Percentiles rank a stretch among this genome's conserved stretches.
phyloP scores from a whole-genome alignment of 352 stramenopile genomes.

The Phytophthora litchii region DNA sequence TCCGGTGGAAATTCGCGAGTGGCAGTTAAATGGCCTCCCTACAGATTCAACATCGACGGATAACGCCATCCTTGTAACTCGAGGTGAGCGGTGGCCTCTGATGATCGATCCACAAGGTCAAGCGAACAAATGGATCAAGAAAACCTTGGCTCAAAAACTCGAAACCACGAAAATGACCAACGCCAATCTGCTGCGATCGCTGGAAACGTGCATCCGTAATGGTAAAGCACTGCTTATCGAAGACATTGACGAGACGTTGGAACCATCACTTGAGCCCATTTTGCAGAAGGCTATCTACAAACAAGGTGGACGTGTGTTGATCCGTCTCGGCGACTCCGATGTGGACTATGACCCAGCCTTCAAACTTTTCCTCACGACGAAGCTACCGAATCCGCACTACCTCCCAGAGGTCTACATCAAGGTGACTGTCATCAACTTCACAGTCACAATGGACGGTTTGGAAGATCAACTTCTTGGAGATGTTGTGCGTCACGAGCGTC shows the following conservation, averaged over 20 bases:
- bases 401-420: conserved; percentile 96
- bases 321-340: conserved; percentile 92
- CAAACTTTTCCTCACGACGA: conserved; percentile 93
- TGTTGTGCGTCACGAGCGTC: conserved; percentile 91
- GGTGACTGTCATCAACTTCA: conserved; percentile 97
- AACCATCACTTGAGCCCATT: conserved; percentile 92
- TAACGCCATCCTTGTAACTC: conserved; percentile 92
- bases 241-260: conserved; percentile 92
- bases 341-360: conserved; percentile 94
- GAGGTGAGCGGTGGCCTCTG: conserved; percentile 91
- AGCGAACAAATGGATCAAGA: conserved; percentile 96
- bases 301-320: conserved; percentile 86
- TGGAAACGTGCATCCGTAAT: conserved; percentile 94
- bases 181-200: conserved; percentile 84
- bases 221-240: conserved; percentile 92
- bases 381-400: conserved; percentile 94
- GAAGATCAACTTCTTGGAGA: conserved; percentile 93
- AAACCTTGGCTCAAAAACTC: conserved; percentile 70
- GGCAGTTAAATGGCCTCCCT: conserved; percentile 92
- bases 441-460: conserved; percentile 93
- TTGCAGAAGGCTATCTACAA: conserved; percentile 94
- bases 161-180: conserved; percentile 93
- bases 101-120: conserved; percentile 96
- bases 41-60: conserved; percentile 93
- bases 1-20: conserved; percentile 92